Evolutionary conservation across 768 basidiomycete species (phyloP).

Genomic region (Leccinum broughii): DNA sequence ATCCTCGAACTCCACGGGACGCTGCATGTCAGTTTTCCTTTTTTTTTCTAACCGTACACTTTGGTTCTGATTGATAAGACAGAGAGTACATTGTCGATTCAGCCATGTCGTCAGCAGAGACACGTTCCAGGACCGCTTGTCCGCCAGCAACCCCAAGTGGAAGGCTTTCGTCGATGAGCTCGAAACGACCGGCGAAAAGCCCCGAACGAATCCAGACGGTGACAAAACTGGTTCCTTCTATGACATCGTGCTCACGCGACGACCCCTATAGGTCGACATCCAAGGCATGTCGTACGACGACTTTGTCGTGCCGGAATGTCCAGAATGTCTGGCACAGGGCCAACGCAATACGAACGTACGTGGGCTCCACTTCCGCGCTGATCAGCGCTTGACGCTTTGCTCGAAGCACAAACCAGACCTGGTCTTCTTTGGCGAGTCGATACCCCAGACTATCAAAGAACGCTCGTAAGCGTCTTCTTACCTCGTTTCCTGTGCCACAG

Average conservation of each 20-base stretch:
- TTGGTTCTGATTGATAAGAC: slow-evolving; percentile 10
- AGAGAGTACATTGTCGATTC: slow-evolving; percentile 73
- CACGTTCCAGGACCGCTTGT: slow-evolving; percentile 73
- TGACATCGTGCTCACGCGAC: neutral
- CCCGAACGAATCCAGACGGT: slow-evolving; percentile 89
- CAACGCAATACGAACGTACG: slow-evolving; percentile 60
- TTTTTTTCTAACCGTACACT: neutral
- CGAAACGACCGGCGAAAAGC: slow-evolving; percentile 55
- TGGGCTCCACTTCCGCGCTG: neutral
- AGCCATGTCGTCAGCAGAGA: slow-evolving; percentile 70
- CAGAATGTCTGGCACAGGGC: slow-evolving; percentile 59
- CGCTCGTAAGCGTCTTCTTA: slow-evolving; percentile 56
- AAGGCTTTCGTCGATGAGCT: slow-evolving; percentile 65
- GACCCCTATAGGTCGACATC: slow-evolving; percentile 62
- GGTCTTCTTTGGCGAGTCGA: slow-evolving; percentile 90
- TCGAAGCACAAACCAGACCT: slow-evolving; percentile 73
- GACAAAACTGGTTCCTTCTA: slow-evolving; percentile 39
- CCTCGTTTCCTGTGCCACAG: neutral
- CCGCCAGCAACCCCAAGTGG: slow-evolving; percentile 78
- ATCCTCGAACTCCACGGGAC: slow-evolving; percentile 90
- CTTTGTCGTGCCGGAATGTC: slow-evolving; percentile 81
- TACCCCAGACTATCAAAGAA: slow-evolving; percentile 61
- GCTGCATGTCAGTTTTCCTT: slow-evolving; percentile 57
- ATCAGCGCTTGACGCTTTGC: slow-evolving; percentile 23
- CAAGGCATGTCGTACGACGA: slow-evolving; percentile 75